These are phyloP conservation scores for Claviceps quebecensis DNA, from an alignment of 2,329 filamentous ascomycete species.

Conservation along the genomic window DNA sequence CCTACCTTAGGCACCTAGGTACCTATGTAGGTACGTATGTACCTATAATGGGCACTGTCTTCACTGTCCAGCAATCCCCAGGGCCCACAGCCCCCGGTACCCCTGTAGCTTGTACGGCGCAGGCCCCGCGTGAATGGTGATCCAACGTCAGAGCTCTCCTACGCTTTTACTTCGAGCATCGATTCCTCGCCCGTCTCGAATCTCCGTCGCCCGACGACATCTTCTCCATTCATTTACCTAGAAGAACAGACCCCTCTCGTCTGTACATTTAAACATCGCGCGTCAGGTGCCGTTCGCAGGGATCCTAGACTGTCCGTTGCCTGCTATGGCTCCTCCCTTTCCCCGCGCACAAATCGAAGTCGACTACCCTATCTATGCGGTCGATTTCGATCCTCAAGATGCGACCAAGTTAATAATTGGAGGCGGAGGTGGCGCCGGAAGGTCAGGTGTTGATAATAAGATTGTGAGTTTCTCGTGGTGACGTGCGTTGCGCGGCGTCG, in stretches of 20 bases:
- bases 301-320: background rate
- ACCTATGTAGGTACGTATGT: too few species aligned
- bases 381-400: constrained; percentile 77
- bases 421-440: constrained; percentile 73
- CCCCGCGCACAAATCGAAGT: constrained; percentile 49
- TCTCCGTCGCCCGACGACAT: too few species aligned
- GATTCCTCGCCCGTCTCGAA: too few species aligned
- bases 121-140: too few species aligned
- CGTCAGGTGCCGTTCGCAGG: background rate
- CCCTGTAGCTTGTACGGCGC: too few species aligned
- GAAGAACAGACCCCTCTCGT: background rate
- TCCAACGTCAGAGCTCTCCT: too few species aligned
- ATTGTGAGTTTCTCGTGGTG: constrained; percentile 43
- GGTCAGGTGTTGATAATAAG: constrained; percentile 74
- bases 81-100: too few species aligned
- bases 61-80: too few species aligned
- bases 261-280: background rate
- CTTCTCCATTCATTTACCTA: too few species aligned
- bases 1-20: too few species aligned
- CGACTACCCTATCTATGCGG: constrained; percentile 72
- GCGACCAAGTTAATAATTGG: constrained; percentile 64
- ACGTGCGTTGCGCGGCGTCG: background rate
- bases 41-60: too few species aligned
- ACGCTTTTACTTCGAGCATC: too few species aligned
- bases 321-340: constrained; percentile 25